These are phyloP conservation scores for Kodamaea derodonti DNA, from an alignment of 1,139 yeast genomes.

Conservation along the genomic window DNA sequence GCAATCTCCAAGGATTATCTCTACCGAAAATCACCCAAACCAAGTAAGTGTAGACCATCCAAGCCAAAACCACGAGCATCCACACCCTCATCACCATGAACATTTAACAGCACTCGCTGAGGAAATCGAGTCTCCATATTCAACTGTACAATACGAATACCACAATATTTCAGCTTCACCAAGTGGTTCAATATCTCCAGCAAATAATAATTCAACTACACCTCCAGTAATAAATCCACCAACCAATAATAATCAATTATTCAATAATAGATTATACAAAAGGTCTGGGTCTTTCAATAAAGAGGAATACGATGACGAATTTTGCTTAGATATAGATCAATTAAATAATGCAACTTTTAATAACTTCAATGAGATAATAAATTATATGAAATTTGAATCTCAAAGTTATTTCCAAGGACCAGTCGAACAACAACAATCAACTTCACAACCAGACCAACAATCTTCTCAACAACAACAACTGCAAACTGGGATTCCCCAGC, in stretches of 20 bases:
- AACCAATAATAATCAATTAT: constrained; percentile 5
- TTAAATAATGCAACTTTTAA: constrained; percentile 24
- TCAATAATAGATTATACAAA: constrained; percentile 6
- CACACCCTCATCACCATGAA: background rate
- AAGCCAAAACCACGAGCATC: background rate
- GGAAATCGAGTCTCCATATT: constrained; percentile 10
- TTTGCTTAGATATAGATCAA: constrained; percentile 45
- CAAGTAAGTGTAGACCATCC: background rate
- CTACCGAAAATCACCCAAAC: background rate
- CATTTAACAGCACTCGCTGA: constrained; percentile 1
- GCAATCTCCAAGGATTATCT: background rate
- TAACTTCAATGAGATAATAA: constrained; percentile 19
- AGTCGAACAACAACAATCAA: constrained; percentile 4
- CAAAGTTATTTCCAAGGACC: constrained; percentile 37
- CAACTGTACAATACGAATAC: constrained; percentile 2
- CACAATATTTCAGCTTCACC: constrained; percentile 1
- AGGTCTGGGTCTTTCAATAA: constrained; percentile 5
- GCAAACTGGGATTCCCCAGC: constrained; percentile 2
- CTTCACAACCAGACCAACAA: constrained; percentile 3
- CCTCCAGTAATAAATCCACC: background rate
- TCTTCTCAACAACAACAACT: constrained; percentile 1
- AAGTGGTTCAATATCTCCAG: constrained; percentile 1
- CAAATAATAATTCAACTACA: constrained; percentile 1
- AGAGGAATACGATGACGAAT: constrained; percentile 45
- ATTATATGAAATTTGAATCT: constrained; percentile 12